Evolutionary conservation across 2,329 filamentous ascomycete genomes (phyloP).

Genomic region (Beauveria caledonica): DNA sequence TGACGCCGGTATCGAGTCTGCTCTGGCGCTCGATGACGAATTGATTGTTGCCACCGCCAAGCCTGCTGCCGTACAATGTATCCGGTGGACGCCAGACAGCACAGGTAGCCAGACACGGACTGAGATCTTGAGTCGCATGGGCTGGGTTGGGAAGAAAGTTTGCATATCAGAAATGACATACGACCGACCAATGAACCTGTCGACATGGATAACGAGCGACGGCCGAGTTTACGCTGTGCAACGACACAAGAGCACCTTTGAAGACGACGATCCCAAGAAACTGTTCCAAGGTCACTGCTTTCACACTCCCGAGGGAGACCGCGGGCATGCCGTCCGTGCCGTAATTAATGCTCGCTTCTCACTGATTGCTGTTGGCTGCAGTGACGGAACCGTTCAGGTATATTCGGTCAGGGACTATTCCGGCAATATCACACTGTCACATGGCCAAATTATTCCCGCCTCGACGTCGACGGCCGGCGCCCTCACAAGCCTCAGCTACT

Average conservation of each 20-base stretch:
- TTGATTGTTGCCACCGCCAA: constrained; percentile 85
- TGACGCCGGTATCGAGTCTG: constrained; percentile 85
- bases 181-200: constrained; percentile 92
- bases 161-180: constrained; percentile 79
- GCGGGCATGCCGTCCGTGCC: constrained; percentile 59
- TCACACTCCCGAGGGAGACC: constrained; percentile 57
- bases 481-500: constrained; percentile 73
- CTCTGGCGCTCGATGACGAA: constrained; percentile 85
- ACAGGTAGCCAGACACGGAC: constrained; percentile 80
- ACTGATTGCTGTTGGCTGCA: constrained; percentile 77
- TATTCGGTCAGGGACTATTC: constrained; percentile 90
- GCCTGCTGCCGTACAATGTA: constrained; percentile 92
- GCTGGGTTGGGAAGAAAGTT: constrained; percentile 72
- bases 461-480: constrained; percentile 60
- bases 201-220: constrained; percentile 84
- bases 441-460: constrained; percentile 62
- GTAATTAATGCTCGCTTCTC: constrained; percentile 94
- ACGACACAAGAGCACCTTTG: constrained; percentile 42
- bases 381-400: constrained; percentile 71
- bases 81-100: constrained; percentile 83
- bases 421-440: constrained; percentile 84
- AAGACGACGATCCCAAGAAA: constrained; percentile 47
- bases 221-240: constrained; percentile 89
- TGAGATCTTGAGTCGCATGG: constrained; percentile 79
- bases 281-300: constrained; percentile 90